These are phyloP conservation scores for Salvia hispanica DNA, from an alignment of 257 asterid genomes.

Conservation along the genomic window DNA sequence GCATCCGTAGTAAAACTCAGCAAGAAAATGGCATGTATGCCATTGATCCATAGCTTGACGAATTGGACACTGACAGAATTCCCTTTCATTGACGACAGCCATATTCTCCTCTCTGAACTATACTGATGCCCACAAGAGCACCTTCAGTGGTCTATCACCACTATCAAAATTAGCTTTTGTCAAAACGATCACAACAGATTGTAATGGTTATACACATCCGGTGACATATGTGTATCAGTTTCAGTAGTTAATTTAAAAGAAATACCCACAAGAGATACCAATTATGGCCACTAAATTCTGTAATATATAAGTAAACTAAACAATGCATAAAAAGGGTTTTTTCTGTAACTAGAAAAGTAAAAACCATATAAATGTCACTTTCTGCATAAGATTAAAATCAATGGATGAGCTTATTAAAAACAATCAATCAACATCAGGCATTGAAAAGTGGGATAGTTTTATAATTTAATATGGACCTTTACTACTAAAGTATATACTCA, in stretches of 20 bases:
- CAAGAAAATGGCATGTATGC: neutral
- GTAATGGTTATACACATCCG: neutral
- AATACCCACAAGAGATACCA: neutral
- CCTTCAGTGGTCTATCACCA: neutral
- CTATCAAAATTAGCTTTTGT: neutral
- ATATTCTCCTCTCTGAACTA: neutral
- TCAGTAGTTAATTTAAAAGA: neutral
- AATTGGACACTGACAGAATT: neutral
- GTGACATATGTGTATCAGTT: neutral
- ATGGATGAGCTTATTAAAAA: neutral
- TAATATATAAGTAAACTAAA: neutral
- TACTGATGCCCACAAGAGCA: slow-evolving; percentile 4
- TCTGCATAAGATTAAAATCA: neutral
- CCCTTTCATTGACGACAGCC: neutral
- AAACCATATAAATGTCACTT: slow-evolving; percentile 2
- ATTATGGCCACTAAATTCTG: neutral
- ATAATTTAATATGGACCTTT: neutral
- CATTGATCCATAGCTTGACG: neutral
- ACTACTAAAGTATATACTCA: neutral
- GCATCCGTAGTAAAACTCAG: neutral
- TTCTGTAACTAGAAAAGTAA: neutral
- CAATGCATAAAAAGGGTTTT: neutral
- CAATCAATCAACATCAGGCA: neutral
- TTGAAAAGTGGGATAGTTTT: slow-evolving; percentile 11
- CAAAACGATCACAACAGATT: neutral